Percentiles rank a stretch among this genome's conserved stretches.
phyloP scores from a whole-genome alignment of 2,329 filamentous ascomycete genomes.

The Colletotrichum scovillei region DNA sequence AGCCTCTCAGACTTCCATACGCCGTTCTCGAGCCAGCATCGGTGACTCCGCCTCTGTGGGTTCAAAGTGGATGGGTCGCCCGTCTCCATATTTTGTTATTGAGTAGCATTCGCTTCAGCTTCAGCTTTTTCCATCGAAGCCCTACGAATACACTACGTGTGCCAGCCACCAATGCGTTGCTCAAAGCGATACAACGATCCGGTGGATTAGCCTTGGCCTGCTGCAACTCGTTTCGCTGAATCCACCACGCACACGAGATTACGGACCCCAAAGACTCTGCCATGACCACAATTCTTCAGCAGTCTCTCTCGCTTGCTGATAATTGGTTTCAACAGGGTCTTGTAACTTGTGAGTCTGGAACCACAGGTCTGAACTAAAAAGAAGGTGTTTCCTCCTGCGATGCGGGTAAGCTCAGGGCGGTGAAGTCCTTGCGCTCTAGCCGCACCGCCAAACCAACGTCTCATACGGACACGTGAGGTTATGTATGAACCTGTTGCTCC shows the following conservation, averaged over 20 bases:
- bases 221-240: not conserved
- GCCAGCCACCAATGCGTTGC: not conserved
- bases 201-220: conserved; percentile 16
- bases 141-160: not conserved
- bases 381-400: not conserved
- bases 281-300: conserved; percentile 26
- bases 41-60: conserved; percentile 25
- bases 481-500: not conserved
- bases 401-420: not conserved
- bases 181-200: not conserved
- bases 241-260: conserved; percentile 8
- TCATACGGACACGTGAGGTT: not conserved
- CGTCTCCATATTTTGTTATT: conserved; percentile 8
- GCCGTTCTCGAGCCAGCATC: conserved; percentile 23
- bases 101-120: conserved; percentile 11
- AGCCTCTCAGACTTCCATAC: conserved; percentile 4
- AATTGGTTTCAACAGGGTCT: conserved; percentile 14
- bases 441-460: not conserved
- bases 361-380: not conserved
- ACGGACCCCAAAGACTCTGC: not conserved
- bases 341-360: not conserved
- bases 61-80: conserved; percentile 14
- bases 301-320: conserved; percentile 10
- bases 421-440: conserved; percentile 7
- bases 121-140: conserved; percentile 5